Base-by-base conservation (phyloP, 345 rosid genomes). In the Clarkia xantiana region DNA sequence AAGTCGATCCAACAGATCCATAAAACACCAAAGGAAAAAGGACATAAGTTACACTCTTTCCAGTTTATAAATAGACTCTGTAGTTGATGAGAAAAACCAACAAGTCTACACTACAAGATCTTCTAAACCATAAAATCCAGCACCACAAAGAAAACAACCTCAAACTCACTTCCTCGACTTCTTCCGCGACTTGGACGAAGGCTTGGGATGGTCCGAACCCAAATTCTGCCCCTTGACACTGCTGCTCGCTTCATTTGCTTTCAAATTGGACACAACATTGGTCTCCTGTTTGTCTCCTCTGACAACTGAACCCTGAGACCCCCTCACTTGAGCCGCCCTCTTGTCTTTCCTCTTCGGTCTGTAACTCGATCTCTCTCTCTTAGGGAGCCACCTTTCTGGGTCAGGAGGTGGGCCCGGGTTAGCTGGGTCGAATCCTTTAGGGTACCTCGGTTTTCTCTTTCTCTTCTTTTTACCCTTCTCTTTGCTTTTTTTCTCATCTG, bases 351-450 rank as follows among this genome's bases (percentile, higher is more conserved):
- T 78, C 73, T 84, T 86, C 51, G 97, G 96, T 66, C 76, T 71
- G 70, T 76, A 86, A 68, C 86, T 90, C 1, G 97, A 90, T 63
- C 95, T 76, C 58, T 90, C 97, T 56, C 95, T 82, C 80, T 64
- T 86, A 2, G 96, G 96, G 18, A 91, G 96, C 98, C 98, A 91
- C 67, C 98, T 76, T 65, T 86, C 98, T 1, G 94, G 98, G 59
- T 91, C 94, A 0, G 98, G 96, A 19, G 86, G 96, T 54, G 98
- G 94, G 50, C 98, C 98, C 0, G 96, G 98, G 75, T 91, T 81
- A 0, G 89, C 80, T 0, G 93, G 93, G 70, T 91, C 96, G 25
- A 82, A 90, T 13, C 97, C 97, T 73, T 81, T 86, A 3, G 96
- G 98, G 52, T 86, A 91, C 75, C 72, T 90, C 18, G 97, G 97